phyloP scores from a whole-genome alignment of 148 eudicot genomes.

The Arbutus unedo region DNA sequence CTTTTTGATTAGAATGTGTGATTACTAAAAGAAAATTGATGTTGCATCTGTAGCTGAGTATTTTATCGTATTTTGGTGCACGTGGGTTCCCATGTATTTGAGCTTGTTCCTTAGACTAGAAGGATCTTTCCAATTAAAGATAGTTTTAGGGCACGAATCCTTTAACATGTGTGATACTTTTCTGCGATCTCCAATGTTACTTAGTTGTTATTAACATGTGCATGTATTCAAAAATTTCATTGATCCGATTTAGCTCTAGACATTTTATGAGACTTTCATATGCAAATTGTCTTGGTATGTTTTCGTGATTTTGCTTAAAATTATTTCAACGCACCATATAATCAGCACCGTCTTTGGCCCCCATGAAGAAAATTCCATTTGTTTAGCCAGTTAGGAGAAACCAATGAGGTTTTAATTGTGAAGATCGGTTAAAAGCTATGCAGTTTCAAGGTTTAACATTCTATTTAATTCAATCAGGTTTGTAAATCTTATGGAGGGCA shows the following conservation, averaged over 20 bases:
- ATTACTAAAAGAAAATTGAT: too few species aligned
- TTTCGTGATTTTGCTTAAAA: background rate
- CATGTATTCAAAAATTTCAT: too few species aligned
- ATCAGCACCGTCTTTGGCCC: background rate
- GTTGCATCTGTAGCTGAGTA: too few species aligned
- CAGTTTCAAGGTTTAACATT: background rate
- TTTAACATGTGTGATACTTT: too few species aligned
- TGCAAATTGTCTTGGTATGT: background rate
- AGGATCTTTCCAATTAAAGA: too few species aligned
- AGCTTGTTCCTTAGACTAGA: too few species aligned
- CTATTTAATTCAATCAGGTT: background rate
- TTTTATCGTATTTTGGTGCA: too few species aligned
- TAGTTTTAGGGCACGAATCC: too few species aligned
- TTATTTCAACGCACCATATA: background rate
- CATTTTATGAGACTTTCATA: background rate
- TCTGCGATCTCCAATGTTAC: too few species aligned
- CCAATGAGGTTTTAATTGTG: background rate
- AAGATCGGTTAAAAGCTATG: background rate
- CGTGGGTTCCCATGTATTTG: too few species aligned
- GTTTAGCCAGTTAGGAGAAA: background rate
- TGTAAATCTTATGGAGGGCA: conserved; percentile 76
- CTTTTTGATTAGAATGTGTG: too few species aligned
- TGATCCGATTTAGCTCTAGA: background rate
- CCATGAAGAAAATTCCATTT: background rate
- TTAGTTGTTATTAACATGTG: too few species aligned